Percentiles rank a stretch among this genome's conserved stretches.
These are phyloP conservation scores for Cladorrhinum samala DNA, from an alignment of 495 filamentous ascomycete species.

Conservation along the genomic window DNA sequence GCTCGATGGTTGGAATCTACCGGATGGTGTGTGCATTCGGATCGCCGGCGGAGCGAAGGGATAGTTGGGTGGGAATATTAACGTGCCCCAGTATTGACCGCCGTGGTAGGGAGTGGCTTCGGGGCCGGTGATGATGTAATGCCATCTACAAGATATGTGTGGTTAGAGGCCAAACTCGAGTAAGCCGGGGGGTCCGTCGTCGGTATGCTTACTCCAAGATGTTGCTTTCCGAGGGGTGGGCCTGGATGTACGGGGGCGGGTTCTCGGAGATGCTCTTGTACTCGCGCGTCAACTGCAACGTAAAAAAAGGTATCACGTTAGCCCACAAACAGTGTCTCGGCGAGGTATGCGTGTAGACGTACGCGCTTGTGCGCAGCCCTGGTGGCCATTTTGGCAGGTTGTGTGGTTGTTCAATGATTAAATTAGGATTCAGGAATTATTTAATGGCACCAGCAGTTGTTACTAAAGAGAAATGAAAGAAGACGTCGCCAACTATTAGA, in stretches of 20 bases:
- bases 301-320: neutral
- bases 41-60: constrained; percentile 96
- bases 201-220: constrained; percentile 85
- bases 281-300: constrained; percentile 75
- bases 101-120: constrained; percentile 87
- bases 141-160: constrained; percentile 63
- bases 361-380: constrained; percentile 79
- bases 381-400: constrained; percentile 65
- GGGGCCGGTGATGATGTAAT: constrained; percentile 97
- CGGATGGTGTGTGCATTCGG: constrained; percentile 96
- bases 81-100: constrained; percentile 97
- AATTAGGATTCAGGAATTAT: no score
- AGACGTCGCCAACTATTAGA: no score
- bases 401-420: constrained; percentile 36
- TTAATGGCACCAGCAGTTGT: no score
- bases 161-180: no score
- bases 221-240: constrained; percentile 89
- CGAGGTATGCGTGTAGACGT: no score
- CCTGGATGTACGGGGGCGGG: constrained; percentile 87
- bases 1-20: constrained; percentile 87
- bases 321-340: neutral
- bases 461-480: no score
- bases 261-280: constrained; percentile 88
- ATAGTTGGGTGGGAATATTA: constrained; percentile 93
- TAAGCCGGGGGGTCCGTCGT: no score